These are phyloP conservation scores for Astrothelium subdiscretum DNA, from an alignment of 495 filamentous ascomycete species.

Conservation along the genomic window DNA sequence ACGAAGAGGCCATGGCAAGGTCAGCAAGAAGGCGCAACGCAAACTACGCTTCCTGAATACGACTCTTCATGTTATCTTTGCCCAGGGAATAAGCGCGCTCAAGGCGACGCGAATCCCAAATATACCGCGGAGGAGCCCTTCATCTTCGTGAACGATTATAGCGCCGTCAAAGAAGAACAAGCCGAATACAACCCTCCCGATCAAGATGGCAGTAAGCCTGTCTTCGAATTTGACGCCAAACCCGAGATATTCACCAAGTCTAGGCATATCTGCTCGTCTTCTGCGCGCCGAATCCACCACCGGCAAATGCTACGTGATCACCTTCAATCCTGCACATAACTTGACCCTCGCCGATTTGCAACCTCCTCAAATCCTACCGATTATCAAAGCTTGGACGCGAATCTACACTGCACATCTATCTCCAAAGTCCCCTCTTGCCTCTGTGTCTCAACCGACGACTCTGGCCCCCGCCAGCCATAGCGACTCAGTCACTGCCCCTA, in stretches of 20 bases:
- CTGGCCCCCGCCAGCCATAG: slow-evolving; percentile 38
- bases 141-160: slow-evolving; percentile 96
- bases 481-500: slow-evolving; percentile 40
- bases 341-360: slow-evolving; percentile 81
- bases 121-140: slow-evolving; percentile 64
- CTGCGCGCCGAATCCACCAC: slow-evolving; percentile 77
- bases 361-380: slow-evolving; percentile 54
- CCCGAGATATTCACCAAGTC: background rate
- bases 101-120: slow-evolving; percentile 76
- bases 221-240: background rate
- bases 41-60: slow-evolving; percentile 64
- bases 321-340: slow-evolving; percentile 82
- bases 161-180: slow-evolving; percentile 90
- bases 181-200: slow-evolving; percentile 48
- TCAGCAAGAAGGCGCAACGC: slow-evolving; percentile 73
- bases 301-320: slow-evolving; percentile 95
- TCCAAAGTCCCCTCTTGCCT: slow-evolving; percentile 52
- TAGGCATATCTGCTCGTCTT: slow-evolving; percentile 64
- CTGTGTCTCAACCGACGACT: slow-evolving; percentile 34
- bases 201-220: slow-evolving; percentile 37
- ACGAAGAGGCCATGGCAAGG: slow-evolving; percentile 99
- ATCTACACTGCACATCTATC: slow-evolving; percentile 77
- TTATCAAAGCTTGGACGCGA: slow-evolving; percentile 76
- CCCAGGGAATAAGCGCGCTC: slow-evolving; percentile 82
- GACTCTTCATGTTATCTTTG: slow-evolving; percentile 94